phyloP scores from a whole-genome alignment of 495 filamentous ascomycete genomes.

The Friedmanniomyces simplex region DNA sequence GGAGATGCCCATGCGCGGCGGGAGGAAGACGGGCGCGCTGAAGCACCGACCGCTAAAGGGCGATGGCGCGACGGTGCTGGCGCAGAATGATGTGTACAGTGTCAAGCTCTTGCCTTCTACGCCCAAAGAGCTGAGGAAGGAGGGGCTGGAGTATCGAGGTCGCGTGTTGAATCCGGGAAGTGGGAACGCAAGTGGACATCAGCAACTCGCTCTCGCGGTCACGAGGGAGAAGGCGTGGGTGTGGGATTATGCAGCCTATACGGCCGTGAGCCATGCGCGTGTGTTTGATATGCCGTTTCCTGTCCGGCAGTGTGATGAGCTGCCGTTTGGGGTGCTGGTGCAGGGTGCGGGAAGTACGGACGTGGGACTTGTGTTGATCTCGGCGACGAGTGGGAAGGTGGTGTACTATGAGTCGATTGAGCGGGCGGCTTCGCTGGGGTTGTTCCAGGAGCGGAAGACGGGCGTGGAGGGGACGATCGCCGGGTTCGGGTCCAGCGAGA shows the following conservation, averaged over 20 bases:
- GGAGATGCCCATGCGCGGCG: conserved; percentile 29
- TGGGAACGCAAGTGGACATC: neutral
- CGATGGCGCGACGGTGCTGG: conserved; percentile 39
- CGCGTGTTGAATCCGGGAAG: neutral
- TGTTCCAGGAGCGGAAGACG: conserved; percentile 63
- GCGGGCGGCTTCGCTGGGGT: conserved; percentile 62
- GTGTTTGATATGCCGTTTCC: conserved; percentile 64
- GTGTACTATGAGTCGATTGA: conserved; percentile 93
- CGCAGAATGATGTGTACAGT: conserved; percentile 74
- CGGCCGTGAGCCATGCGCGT: conserved; percentile 43
- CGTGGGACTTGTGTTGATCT: conserved; percentile 74
- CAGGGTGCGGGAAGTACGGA: conserved; percentile 60
- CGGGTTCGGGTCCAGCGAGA: conserved; percentile 68
- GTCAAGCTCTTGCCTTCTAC: conserved; percentile 70
- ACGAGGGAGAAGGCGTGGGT: conserved; percentile 71
- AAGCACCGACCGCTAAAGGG: conserved; percentile 25
- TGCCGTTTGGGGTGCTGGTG: conserved; percentile 73
- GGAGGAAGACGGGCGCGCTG: conserved; percentile 15
- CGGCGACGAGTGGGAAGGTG: conserved; percentile 71
- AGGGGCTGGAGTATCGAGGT: conserved; percentile 9
- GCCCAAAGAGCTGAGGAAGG: conserved; percentile 14
- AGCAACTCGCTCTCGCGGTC: conserved; percentile 59
- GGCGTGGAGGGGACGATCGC: conserved; percentile 64
- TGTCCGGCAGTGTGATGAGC: conserved; percentile 51
- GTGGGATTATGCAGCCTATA: conserved; percentile 63